Evolutionary conservation across 2,329 filamentous ascomycete species (phyloP).

Genomic region (Neopestalotiopsis sp.): DNA sequence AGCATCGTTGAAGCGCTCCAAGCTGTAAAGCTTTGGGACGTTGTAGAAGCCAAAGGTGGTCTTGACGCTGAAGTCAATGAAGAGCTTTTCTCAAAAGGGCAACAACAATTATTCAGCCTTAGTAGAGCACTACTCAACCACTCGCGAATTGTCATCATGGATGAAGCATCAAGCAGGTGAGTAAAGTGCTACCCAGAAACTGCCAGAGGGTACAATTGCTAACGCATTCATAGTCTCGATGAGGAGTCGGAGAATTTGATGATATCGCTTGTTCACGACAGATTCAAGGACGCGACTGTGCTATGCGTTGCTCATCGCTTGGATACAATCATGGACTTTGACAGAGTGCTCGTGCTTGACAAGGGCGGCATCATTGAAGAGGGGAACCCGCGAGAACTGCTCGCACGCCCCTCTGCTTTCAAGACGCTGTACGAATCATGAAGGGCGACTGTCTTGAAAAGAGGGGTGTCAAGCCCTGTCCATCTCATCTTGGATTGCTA

Average conservation of each 20-base stretch:
- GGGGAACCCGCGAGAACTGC: conserved; percentile 22
- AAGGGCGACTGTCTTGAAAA: neutral
- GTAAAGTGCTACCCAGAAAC: neutral
- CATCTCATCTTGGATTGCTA: neutral
- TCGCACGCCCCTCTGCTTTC: conserved; percentile 13
- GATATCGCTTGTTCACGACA: conserved; percentile 6
- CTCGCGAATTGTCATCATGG: conserved; percentile 48
- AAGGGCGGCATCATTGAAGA: conserved; percentile 51
- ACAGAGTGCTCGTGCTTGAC: conserved; percentile 56
- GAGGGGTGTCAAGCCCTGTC: neutral
- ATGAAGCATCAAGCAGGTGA: conserved; percentile 46
- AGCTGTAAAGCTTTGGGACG: conserved; percentile 49
- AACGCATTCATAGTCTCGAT: conserved; percentile 6
- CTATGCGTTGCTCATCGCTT: conserved; percentile 35
- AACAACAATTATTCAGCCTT: conserved; percentile 56
- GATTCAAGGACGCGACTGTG: conserved; percentile 49
- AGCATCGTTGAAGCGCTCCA: conserved; percentile 49
- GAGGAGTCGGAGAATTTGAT: conserved; percentile 7
- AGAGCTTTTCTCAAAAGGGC: conserved; percentile 44
- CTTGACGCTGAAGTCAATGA: conserved; percentile 39
- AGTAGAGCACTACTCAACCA: conserved; percentile 48
- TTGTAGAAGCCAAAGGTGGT: conserved; percentile 44
- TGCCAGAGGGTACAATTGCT: neutral
- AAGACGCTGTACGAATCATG: conserved; percentile 12
- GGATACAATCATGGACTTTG: conserved; percentile 50